These are phyloP conservation scores for Babesia ovata DNA, from an alignment of 169 alveolate species.

Conservation along the genomic window DNA sequence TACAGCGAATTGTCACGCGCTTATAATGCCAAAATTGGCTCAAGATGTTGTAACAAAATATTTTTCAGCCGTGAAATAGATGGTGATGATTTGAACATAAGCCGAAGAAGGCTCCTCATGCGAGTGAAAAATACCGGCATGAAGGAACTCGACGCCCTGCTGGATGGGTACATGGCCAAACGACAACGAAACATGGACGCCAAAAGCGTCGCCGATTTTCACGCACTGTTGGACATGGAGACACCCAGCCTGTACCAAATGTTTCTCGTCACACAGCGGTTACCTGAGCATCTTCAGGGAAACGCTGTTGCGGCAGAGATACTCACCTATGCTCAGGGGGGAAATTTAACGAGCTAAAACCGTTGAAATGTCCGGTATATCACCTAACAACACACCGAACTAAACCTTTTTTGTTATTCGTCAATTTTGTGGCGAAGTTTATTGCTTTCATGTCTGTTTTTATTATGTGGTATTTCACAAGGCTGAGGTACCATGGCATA, in stretches of 20 bases:
- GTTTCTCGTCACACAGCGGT: constrained; percentile 3
- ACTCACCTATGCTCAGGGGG: constrained; percentile 2
- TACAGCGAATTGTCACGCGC: background rate
- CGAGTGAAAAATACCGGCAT: constrained; percentile 63
- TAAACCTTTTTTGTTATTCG: no score
- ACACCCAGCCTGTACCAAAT: constrained; percentile 20
- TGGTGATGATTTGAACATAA: constrained; percentile 9
- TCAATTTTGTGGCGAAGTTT: no score
- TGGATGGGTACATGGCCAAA: constrained; percentile 24
- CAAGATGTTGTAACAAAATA: background rate
- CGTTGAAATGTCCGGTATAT: no score
- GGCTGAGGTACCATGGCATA: no score
- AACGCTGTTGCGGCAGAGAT: constrained; percentile 11
- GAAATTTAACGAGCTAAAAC: background rate
- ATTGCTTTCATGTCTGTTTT: no score
- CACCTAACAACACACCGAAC: no score
- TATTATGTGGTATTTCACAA: no score
- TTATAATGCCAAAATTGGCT: background rate
- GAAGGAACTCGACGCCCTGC: constrained; percentile 61
- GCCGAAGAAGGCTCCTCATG: constrained; percentile 31
- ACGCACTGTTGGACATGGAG: constrained; percentile 30
- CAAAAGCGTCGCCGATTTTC: background rate
- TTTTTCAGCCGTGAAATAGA: background rate
- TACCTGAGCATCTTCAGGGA: constrained; percentile 3
- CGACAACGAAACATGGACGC: background rate